Base-by-base conservation (phyloP, 495 filamentous ascomycete genomes). In the Tetracladium setigerum region DNA sequence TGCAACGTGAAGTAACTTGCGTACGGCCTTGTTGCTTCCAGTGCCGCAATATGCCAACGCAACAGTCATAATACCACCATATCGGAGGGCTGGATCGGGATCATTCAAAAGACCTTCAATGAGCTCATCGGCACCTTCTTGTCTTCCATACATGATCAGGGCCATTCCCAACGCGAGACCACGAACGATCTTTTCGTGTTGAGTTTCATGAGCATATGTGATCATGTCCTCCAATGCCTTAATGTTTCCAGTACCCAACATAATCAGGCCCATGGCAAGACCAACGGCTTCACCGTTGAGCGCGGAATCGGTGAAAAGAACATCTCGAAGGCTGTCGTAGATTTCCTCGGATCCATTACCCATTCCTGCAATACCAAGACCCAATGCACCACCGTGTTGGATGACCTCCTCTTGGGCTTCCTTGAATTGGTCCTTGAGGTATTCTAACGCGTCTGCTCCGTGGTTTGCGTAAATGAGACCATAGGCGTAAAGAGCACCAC, bases 51-150 rank as follows among this genome's bases (percentile, higher is more conserved):
- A 99, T 8, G 94, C 94, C 61, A 99, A 72, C 24, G 94, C 92
- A 31, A 97, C 85, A n/a, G 92, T 96, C 82, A 96, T 90, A 60
- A 99, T 95, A 71, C 94, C 94, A 56, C 94, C 94, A 57, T 99
- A 99, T 49, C 94, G 80, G 41, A 99, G 71, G 19, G 87, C 87
- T 53, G 92, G 87, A 58, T 99, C 92, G 4, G 92, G 88, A 55
- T 97, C 94, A 51, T 87, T 87, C 32, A 99, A 71, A 10, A 99
- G 82, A 41, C 88, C 87, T 57, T 91, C 90, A 55, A 96, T 94
- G 54, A 95, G 76, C 56, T 88, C 86, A 66, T 99, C 94, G 5
- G 92, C 94, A 44, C 82, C 84, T 61, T 97, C 94, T 66, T 97
- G 90, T 35, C 87, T 84, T 27, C 86, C 89, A 56, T 91, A 97